These are phyloP conservation scores for Carallia pectinifolia DNA, from an alignment of 345 rosid species.

Conservation along the genomic window DNA sequence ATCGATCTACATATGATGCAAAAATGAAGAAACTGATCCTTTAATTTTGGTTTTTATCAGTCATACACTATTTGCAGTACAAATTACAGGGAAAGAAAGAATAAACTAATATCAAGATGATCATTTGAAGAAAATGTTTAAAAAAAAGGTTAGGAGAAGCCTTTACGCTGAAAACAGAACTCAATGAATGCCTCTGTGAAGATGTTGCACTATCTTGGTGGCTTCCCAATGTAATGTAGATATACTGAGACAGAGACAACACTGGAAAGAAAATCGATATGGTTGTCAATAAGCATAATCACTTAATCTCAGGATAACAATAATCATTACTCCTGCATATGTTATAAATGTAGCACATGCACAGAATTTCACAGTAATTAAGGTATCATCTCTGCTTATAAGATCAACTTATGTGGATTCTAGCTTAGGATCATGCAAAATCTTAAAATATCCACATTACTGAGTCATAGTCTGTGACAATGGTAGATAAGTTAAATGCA, in stretches of 20 bases:
- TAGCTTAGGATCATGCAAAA: background rate
- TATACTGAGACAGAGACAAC: slow-evolving; percentile 84
- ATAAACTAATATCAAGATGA: too few relatives aligned
- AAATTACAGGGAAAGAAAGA: too few relatives aligned
- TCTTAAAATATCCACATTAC: background rate
- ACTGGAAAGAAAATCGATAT: slow-evolving; percentile 41
- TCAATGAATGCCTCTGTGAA: background rate
- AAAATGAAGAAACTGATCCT: too few relatives aligned
- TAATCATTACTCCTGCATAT: background rate
- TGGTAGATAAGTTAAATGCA: background rate
- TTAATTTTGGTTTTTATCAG: too few relatives aligned
- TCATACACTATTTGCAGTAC: too few relatives aligned
- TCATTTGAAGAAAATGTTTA: too few relatives aligned
- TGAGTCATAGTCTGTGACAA: background rate
- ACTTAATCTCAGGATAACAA: background rate
- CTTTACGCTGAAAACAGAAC: background rate
- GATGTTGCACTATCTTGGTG: slow-evolving; percentile 33
- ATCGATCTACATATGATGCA: too few relatives aligned
- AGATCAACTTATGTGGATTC: background rate
- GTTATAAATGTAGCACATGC: background rate
- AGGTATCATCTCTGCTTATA: too few relatives aligned
- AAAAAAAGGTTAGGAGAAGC: background rate
- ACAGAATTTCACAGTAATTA: background rate
- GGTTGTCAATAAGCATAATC: slow-evolving; percentile 3
- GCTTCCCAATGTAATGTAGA: slow-evolving; percentile 69